Base-by-base conservation (phyloP, 1,284 basidiomycete genomes). In the Ceratobasidium sp. region DNA sequence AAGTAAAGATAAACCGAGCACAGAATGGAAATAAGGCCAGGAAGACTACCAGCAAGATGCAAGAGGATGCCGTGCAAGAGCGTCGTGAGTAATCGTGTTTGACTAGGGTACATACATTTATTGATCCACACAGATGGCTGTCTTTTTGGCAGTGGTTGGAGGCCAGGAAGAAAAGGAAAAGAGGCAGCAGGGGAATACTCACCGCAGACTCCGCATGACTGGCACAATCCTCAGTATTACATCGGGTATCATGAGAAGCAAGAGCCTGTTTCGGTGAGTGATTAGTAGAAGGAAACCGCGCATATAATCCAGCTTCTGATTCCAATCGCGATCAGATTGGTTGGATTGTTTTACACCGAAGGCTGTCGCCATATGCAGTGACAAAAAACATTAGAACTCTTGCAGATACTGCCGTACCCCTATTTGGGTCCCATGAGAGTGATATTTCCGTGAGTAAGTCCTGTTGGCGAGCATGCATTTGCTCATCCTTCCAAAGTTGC, bases 361-460 rank as follows among this genome's bases (percentile, higher is more conserved):
- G 21, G 11, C 29, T 57, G 21, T 57, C 56, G 8, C 56, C 56
- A 6, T 39, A 39, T 4, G 56, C 56, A 9, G 56, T 57, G 2
- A 42, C 13, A 4, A 42, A n/a, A 16, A 57, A 21, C 8, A 14
- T 42, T 8, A 13, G 25, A 5, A 27, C 56, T 9, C 56, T 57
- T 19, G 39, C 36, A 11, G 36, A 57, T 14, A 25, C 36, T 5
- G 16, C 39, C 11, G 56, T 57, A 6, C 56, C 56, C 8, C n/a
- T 57, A 9, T 57, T 57, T 25, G 56, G 56, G 11, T 57, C 56
- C 11, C 36, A 57, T 21, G 56, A 57, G 2, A 44, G 39, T n/a
- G 56, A 57, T 25, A 25, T 57, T 13, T 6, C 56, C 21, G 56
- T 57, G 21, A n/a, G 41, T n/a, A n/a, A 25, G 11, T n/a, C 1